Evolutionary conservation across 257 asterid genomes (phyloP).

Genomic region (Solanum virginianum): DNA sequence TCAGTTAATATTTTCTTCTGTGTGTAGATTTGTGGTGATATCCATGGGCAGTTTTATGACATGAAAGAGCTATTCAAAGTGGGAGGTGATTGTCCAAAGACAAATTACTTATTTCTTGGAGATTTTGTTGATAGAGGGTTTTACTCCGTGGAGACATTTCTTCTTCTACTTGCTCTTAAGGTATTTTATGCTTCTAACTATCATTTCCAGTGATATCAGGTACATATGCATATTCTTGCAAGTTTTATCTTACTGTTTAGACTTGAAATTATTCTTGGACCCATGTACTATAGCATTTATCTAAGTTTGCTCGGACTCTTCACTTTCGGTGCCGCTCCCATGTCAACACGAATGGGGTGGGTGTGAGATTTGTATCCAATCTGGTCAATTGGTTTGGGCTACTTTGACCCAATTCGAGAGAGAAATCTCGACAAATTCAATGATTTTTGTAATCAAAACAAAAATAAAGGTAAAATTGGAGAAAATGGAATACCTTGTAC

Average conservation of each 20-base stretch:
- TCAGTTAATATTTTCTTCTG: neutral
- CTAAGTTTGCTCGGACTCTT: too few species aligned
- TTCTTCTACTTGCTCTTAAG: constrained; percentile 92
- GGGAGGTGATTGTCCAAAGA: constrained; percentile 92
- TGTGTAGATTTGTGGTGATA: constrained; percentile 92
- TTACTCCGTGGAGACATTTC: constrained; percentile 94
- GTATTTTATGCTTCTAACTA: constrained; percentile 11
- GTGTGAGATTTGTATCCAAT: too few species aligned
- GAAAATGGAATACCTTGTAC: too few species aligned
- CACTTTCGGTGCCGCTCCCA: too few species aligned
- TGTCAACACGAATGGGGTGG: too few species aligned
- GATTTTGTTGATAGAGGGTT: constrained; percentile 96
- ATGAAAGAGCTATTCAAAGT: constrained; percentile 95
- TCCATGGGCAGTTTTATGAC: constrained; percentile 97
- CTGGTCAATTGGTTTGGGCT: too few species aligned
- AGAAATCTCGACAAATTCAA: too few species aligned
- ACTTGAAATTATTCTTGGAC: neutral
- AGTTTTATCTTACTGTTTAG: neutral
- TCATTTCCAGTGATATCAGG: neutral
- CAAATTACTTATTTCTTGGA: constrained; percentile 94
- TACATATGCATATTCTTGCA: neutral
- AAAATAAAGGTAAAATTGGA: too few species aligned
- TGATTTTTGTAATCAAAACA: too few species aligned
- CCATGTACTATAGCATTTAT: neutral
- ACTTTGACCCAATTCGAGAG: too few species aligned